Evolutionary conservation across 2,329 filamentous ascomycete genomes (phyloP), one percentile per base, ranked within the genome.

Genomic region (Curvularia lunata): DNA sequence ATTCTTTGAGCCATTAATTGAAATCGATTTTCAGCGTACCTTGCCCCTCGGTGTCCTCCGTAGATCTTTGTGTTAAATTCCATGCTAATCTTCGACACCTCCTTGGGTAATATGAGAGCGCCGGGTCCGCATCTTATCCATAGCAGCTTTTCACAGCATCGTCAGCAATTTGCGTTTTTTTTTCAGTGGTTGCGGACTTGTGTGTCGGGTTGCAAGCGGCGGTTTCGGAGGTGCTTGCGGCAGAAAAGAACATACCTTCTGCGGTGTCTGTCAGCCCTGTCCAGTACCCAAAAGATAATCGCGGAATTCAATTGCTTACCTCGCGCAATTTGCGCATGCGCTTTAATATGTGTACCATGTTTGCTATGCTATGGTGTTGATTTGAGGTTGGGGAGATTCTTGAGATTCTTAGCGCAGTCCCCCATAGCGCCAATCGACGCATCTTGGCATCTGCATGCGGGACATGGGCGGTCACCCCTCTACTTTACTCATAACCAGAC

Each of bases 91-190:
- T 86, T 84, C 45, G 88, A 87, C 52, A 96, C 86, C 71, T 91
- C 86, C 28, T 87, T 83, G 0, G 94, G 92, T 23, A 99, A 83
- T 65, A 91, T 81, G 19, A 91, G 89, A 42, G 95, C 92, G 55
- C 94, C 95, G 28, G 91, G 88, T 58, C 94, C 95, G 75, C 90
- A 83, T 74, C 89, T 87, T 77, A 98, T 82, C 71, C 83, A 81
- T 63, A 95, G 83, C 50, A 96, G 81, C 90, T 95, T 61, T 50
- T 9, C 8, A 2, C 7, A 9, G 1, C 18, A 42, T 9, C 13
- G 27, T 69, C 53, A 69, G 63, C 41, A 25, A 19, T 32, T 1
- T 4, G 12, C 54, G 10, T 1, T n/a, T 18, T 34, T 37, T 40
- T 27, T 41, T 38, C 16, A 34, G 42, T 19, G 5, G 9, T 13